phyloP scores from a whole-genome alignment of 306 rosid genomes.

The Elaeagnus macrophylla region DNA sequence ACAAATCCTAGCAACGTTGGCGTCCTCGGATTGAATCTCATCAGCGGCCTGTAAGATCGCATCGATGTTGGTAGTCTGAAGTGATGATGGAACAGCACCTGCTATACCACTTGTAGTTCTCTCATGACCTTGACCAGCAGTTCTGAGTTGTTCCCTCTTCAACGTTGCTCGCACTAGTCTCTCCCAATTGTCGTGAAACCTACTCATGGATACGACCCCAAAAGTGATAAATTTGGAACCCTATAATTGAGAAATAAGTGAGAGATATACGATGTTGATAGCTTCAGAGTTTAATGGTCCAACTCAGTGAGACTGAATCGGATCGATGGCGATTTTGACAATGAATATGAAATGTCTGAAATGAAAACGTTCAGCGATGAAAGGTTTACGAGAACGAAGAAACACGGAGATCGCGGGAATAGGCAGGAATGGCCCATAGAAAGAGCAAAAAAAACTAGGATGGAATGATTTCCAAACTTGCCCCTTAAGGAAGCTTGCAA shows the following conservation, averaged over 20 bases:
- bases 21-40: conserved; percentile 70
- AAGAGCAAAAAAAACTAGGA: not conserved
- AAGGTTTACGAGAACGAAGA: not conserved
- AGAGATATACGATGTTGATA: not conserved
- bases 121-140: conserved; percentile 53
- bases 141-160: conserved; percentile 57
- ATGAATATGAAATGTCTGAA: conserved; percentile 3
- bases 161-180: conserved; percentile 74
- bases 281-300: conserved; percentile 2
- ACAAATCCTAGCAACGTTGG: conserved; percentile 75
- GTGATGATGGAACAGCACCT: conserved; percentile 73
- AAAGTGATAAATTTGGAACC: conserved; percentile 12
- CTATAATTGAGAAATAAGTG: not conserved
- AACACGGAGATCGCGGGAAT: not conserved
- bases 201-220: conserved; percentile 51
- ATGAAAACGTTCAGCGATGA: conserved; percentile 3
- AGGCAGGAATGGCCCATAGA: not conserved
- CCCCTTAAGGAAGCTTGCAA: not conserved
- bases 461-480: not conserved
- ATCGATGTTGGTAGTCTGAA: conserved; percentile 60
- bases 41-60: conserved; percentile 85
- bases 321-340: conserved; percentile 9
- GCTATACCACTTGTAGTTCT: conserved; percentile 66
- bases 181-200: conserved; percentile 74
- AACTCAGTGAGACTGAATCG: conserved; percentile 8